These are phyloP conservation scores for Calonectria hongkongensis DNA, from an alignment of 2,329 filamentous ascomycete genomes.

Conservation along the genomic window DNA sequence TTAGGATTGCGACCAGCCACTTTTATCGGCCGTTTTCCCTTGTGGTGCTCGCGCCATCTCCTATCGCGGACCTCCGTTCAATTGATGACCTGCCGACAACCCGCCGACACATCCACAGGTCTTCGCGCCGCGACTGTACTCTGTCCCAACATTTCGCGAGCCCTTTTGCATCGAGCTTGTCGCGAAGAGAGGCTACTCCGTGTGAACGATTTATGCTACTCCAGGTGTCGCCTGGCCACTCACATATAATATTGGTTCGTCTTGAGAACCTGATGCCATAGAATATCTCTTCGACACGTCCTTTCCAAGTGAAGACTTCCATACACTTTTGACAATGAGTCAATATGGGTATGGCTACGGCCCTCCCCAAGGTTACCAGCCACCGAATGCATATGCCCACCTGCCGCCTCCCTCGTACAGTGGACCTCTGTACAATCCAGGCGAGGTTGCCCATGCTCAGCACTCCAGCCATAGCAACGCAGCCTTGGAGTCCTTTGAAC, in stretches of 20 bases:
- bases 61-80: not conserved
- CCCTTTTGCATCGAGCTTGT: not conserved
- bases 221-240: not conserved
- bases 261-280: not conserved
- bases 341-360: constrained; percentile 55
- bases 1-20: constrained; percentile 27
- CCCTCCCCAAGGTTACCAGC: constrained; percentile 49
- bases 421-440: constrained; percentile 36
- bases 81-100: constrained; percentile 1
- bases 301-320: constrained; percentile 6
- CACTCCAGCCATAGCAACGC: constrained; percentile 34
- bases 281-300: constrained; percentile 4
- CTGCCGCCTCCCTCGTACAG: constrained; percentile 42
- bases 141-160: not conserved
- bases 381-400: constrained; percentile 48
- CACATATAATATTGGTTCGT: constrained; percentile 2
- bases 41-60: not conserved
- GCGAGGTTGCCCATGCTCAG: constrained; percentile 33
- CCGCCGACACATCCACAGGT: not conserved
- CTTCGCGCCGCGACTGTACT: not conserved
- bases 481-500: constrained; percentile 48
- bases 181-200: not conserved
- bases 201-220: constrained; percentile 14
- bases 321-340: constrained; percentile 53
- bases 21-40: not conserved